A percentile compares a stretch with the other conserved stretches of the same genome.
phyloP scores from a whole-genome alignment of 2,329 filamentous ascomycete species.

The Nothomitra cinnamomea region DNA sequence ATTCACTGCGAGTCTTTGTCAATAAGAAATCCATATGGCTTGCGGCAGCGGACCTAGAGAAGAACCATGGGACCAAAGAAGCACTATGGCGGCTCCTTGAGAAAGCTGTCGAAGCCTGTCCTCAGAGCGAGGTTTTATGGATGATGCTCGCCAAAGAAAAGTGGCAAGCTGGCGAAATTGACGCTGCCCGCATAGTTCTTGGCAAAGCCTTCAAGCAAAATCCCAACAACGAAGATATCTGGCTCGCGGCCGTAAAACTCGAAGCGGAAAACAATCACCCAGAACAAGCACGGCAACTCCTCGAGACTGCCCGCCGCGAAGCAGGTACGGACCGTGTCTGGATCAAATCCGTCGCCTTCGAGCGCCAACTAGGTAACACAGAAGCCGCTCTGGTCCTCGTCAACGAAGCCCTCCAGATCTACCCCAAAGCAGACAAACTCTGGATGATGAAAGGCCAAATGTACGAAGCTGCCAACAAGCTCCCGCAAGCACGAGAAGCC shows the following conservation, averaged over 20 bases:
- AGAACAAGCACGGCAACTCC: conserved; percentile 64
- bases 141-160: conserved; percentile 92
- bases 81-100: conserved; percentile 72
- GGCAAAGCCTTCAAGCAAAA: conserved; percentile 87
- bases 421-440: conserved; percentile 71
- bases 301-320: conserved; percentile 68
- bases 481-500: conserved; percentile 74
- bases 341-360: conserved; percentile 91
- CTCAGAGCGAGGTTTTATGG: conserved; percentile 82
- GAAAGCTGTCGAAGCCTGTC: conserved; percentile 85
- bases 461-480: conserved; percentile 67
- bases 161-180: conserved; percentile 73
- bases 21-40: conserved; percentile 81
- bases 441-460: conserved; percentile 99
- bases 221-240: conserved; percentile 94
- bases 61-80: conserved; percentile 72
- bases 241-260: conserved; percentile 88
- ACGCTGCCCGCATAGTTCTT: conserved; percentile 72
- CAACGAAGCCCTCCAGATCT: conserved; percentile 70
- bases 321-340: conserved; percentile 92
- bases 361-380: conserved; percentile 63
- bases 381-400: conserved; percentile 76
- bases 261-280: conserved; percentile 79
- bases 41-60: conserved; percentile 78
- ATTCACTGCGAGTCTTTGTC: conserved; percentile 75